phyloP scores from a whole-genome alignment of 768 basidiomycete genomes.

The Sporobolomyces roseus region DNA sequence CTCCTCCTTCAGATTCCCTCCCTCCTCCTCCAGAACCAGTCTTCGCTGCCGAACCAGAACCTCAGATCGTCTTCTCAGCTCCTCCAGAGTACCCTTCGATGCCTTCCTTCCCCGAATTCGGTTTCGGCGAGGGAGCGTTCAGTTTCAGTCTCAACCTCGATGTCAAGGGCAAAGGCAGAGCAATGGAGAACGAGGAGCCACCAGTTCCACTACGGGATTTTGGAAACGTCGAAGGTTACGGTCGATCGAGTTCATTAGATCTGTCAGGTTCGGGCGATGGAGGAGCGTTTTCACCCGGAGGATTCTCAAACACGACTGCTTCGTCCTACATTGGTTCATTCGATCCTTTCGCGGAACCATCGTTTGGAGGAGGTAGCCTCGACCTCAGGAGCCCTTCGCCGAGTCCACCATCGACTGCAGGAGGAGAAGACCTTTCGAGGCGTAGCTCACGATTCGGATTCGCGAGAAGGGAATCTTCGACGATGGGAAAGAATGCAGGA shows the following conservation, averaged over 20 bases:
- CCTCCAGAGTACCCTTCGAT: slow-evolving; percentile 12
- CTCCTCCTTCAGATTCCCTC: neutral
- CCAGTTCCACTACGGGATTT: slow-evolving; percentile 31
- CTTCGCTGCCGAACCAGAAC: slow-evolving; percentile 45
- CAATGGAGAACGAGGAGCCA: slow-evolving; percentile 1
- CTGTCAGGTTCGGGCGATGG: neutral
- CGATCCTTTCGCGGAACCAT: slow-evolving; percentile 44
- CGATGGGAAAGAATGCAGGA: neutral
- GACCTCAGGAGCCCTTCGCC: slow-evolving; percentile 30
- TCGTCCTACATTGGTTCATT: slow-evolving; percentile 45
- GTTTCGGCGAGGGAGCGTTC: slow-evolving; percentile 75
- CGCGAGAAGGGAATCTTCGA: slow-evolving; percentile 25
- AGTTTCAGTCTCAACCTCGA: slow-evolving; percentile 65
- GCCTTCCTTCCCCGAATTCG: slow-evolving; percentile 74
- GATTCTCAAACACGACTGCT: slow-evolving; percentile 5
- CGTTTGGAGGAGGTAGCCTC: slow-evolving; percentile 4
- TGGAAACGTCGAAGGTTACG: slow-evolving; percentile 28
- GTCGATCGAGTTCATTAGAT: slow-evolving; percentile 6
- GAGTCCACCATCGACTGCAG: slow-evolving; percentile 28
- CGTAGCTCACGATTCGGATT: slow-evolving; percentile 46
- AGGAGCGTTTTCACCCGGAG: slow-evolving; percentile 24
- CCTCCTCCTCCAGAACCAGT: slow-evolving; percentile 15
- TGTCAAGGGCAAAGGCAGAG: slow-evolving; percentile 39
- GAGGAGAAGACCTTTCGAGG: slow-evolving; percentile 26
- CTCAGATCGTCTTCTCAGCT: neutral